Conservation (phyloP, 148 eudicot species). For the Silene conica region DNA sequence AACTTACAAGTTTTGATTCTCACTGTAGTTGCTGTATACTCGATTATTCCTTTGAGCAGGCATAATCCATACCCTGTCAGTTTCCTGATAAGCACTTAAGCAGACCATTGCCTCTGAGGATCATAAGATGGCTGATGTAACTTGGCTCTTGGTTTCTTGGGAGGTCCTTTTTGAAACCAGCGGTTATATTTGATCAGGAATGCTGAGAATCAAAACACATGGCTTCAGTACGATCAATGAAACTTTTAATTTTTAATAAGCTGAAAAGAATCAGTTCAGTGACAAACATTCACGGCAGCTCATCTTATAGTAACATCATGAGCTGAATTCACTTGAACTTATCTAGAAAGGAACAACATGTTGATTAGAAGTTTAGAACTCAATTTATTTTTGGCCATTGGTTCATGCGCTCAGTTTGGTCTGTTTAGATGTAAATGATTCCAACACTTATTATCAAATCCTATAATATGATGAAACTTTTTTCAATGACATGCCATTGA, state of each 20-base stretch:
- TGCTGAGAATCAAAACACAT: conserved; percentile 9
- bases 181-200: not conserved
- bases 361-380: not conserved
- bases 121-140: conserved; percentile 3
- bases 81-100: conserved; percentile 7
- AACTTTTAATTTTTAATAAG: conserved; percentile 5
- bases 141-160: conserved; percentile 17
- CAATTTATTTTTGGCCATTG: no score
- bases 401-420: no score
- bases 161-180: conserved; percentile 15
- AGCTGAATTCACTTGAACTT: not conserved
- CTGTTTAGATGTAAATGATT: no score
- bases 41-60: conserved; percentile 5
- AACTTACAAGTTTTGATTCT: not conserved
- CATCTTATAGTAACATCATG: not conserved
- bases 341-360: not conserved
- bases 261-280: conserved; percentile 10
- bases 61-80: not conserved
- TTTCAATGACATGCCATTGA: no score
- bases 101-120: not conserved
- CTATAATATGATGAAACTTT: no score
- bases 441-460: no score
- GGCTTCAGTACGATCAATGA: not conserved
- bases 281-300: not conserved
- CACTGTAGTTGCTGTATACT: conserved; percentile 12